Evolutionary conservation across 495 filamentous ascomycete species (phyloP).

Genomic region (Emericellopsis terricola): DNA sequence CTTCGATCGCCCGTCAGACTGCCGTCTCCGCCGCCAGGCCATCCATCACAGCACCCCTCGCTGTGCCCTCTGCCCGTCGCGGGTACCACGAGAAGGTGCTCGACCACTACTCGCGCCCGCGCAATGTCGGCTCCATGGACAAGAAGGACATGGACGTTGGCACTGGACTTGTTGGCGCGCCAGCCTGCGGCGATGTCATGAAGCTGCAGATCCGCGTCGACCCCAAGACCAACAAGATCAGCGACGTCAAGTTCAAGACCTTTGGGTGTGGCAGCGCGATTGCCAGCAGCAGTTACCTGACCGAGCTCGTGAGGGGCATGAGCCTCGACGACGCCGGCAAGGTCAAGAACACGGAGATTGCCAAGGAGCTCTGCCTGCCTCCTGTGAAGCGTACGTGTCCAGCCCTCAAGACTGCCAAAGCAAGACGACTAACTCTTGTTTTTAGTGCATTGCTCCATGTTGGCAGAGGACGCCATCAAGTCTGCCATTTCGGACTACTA

Average conservation of each 20-base stretch:
- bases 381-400: slow-evolving; percentile 71
- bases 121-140: slow-evolving; percentile 85
- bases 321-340: slow-evolving; percentile 66
- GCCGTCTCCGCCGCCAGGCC: slow-evolving; percentile 16
- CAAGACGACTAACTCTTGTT: not conserved
- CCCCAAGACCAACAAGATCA: slow-evolving; percentile 71
- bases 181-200: slow-evolving; percentile 91
- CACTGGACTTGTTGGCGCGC: slow-evolving; percentile 92
- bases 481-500: slow-evolving; percentile 97
- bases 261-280: slow-evolving; percentile 97
- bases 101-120: slow-evolving; percentile 85
- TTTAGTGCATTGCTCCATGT: slow-evolving; percentile 91
- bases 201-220: slow-evolving; percentile 97
- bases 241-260: slow-evolving; percentile 78
- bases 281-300: slow-evolving; percentile 70
- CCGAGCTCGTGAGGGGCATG: slow-evolving; percentile 79
- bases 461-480: slow-evolving; percentile 98
- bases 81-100: slow-evolving; percentile 50
- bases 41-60: slow-evolving; percentile 13
- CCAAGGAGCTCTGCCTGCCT: slow-evolving; percentile 85
- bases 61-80: slow-evolving; percentile 18
- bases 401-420: not conserved
- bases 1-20: slow-evolving; percentile 5
- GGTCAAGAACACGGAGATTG: slow-evolving; percentile 92
- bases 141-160: slow-evolving; percentile 82